These are phyloP conservation scores for Corrigiola litoralis DNA, from an alignment of 179 eudicot species.

Conservation along the genomic window DNA sequence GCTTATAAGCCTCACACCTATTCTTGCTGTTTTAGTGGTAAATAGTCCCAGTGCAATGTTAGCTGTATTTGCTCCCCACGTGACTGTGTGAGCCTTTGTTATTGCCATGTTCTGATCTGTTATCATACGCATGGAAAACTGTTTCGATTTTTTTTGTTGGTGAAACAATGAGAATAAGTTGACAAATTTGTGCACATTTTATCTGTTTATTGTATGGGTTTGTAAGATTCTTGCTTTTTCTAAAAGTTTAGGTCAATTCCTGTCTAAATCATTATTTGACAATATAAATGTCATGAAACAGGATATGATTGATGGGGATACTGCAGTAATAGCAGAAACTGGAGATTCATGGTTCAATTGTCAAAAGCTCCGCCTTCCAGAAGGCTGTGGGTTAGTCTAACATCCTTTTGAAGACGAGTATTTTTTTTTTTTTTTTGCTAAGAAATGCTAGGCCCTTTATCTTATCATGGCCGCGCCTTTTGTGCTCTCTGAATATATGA, in stretches of 20 bases:
- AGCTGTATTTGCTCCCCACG: neutral
- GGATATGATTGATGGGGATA: conserved; percentile 64
- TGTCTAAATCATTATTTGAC: conserved; percentile 5
- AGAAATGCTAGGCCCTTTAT: neutral
- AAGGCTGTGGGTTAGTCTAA: conserved; percentile 70
- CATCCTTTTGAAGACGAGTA: neutral
- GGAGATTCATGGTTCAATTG: conserved; percentile 92
- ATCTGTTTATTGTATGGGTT: neutral
- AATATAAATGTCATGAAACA: conserved; percentile 23
- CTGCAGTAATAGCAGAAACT: conserved; percentile 74
- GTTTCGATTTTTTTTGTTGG: too few relatives aligned
- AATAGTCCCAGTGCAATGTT: neutral
- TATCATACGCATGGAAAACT: too few relatives aligned
- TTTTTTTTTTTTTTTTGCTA: neutral
- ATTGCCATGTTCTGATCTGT: too few relatives aligned
- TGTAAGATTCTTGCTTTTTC: neutral
- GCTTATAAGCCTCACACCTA: neutral
- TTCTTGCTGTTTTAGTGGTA: neutral
- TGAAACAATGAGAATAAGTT: too few relatives aligned
- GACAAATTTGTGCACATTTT: too few relatives aligned
- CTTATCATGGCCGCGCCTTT: neutral
- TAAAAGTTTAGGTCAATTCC: neutral
- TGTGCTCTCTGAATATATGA: neutral
- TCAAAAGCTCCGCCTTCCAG: conserved; percentile 73
- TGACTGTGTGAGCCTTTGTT: too few relatives aligned